Base-by-base conservation (phyloP, 352 stramenopile species). In the Pythium pyrilobum region DNA sequence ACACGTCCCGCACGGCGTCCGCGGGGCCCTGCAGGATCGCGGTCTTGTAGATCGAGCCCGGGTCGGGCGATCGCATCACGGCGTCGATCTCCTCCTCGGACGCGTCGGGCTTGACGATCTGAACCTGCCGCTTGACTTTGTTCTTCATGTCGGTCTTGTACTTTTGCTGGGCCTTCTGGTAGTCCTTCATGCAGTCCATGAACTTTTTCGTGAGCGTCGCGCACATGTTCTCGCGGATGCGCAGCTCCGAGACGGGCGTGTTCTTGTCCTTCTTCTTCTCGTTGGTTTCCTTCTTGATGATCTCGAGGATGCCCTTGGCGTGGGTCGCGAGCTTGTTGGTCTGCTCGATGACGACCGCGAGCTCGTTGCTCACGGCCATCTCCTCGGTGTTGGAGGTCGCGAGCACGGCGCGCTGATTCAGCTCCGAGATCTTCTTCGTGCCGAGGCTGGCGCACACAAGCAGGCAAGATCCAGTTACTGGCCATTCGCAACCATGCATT, bases 101-200 rank as follows among this genome's bases (percentile, higher is more conserved):
- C 0, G 95, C 96, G 69, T 98, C 92, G 0, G 96, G 95, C 56
- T 99, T 99, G 31, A 99, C 96, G 56, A 98, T 98, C 66, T 98
- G 89, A 40, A 99, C 89, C 64, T 99, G 96, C 11, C 96, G 83
- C 60, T 97, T 97, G 3, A 98, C 93, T 68, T 99, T 99, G 51
- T 92, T 97, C 65, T 99, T 98, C 64, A 99, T 96, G 55, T 98
- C 93, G 15, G 69, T 89, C 72, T 99, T 99, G 73, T 98, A 99
- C 56, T 97, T 96, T 74, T 97, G 96, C 76, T 99, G 92, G 12
- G 92, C 82, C 53, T 96, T 95, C 67, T 99, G 96, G 69, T 99
- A 99, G 27, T 96, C 78, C 65, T 99, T 99, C 87, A 98, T 98
- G 59, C 97, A 91, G 69, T 98, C 94, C 66, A 99, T 97, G 65